Evolutionary conservation across 2,329 filamentous ascomycete genomes (phyloP).

Genomic region (Diaporthe helianthi): DNA sequence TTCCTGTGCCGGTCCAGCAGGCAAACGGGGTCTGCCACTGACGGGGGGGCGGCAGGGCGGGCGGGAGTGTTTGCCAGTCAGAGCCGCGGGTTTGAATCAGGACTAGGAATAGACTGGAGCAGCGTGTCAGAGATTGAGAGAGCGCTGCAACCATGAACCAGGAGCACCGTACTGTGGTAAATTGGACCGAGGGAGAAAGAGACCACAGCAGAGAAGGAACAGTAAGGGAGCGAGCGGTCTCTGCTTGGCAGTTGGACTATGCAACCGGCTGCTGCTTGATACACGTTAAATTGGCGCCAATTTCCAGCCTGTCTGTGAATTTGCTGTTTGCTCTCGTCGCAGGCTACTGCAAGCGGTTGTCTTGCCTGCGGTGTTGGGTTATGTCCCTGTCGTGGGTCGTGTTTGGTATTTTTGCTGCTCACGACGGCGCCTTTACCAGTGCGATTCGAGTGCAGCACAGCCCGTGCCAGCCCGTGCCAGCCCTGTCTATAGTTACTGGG

Average conservation of each 20-base stretch:
- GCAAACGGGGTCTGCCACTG: background rate
- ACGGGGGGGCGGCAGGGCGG: conserved; percentile 6
- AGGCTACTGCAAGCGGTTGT: background rate
- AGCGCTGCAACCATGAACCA: conserved; percentile 20
- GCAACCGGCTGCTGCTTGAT: conserved; percentile 7
- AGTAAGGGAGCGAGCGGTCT: background rate
- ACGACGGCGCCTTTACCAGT: background rate
- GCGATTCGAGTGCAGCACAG: background rate
- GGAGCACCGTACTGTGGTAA: background rate
- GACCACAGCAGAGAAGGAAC: background rate
- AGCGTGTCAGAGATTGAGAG: conserved; percentile 25
- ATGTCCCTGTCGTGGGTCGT: background rate
- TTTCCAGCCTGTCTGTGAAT: background rate
- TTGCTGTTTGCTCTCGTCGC: background rate
- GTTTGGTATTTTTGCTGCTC: background rate
- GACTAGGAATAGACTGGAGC: conserved; percentile 22
- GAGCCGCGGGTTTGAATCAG: conserved; percentile 12
- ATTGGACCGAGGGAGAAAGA: conserved; percentile 14
- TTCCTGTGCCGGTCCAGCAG: background rate
- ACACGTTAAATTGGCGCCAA: conserved; percentile 11
- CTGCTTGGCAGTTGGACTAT: conserved; percentile 5
- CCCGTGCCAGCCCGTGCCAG: conserved; percentile 16
- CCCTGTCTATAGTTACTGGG: conserved; percentile 25
- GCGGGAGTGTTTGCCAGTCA: conserved; percentile 13
- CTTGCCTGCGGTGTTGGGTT: background rate